These are phyloP conservation scores for Hypericum perforatum DNA, from an alignment of 345 rosid species.

Conservation along the genomic window DNA sequence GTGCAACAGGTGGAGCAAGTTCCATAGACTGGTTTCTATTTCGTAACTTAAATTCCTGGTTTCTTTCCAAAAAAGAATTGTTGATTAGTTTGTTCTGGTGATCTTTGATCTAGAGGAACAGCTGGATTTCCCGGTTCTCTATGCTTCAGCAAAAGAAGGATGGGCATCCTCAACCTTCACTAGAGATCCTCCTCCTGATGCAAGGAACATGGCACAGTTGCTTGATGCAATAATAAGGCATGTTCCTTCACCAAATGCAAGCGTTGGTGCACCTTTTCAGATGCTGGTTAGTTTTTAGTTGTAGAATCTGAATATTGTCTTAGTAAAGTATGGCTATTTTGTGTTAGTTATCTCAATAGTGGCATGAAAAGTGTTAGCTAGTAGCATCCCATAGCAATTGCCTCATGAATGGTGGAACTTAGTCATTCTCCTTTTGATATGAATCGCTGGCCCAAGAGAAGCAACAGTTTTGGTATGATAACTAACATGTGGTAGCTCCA, in stretches of 20 bases:
- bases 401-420: too few relatives aligned
- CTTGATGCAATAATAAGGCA: conserved; percentile 75
- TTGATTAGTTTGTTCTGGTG: not conserved
- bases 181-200: conserved; percentile 70
- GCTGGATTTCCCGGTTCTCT: conserved; percentile 90
- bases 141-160: conserved; percentile 99
- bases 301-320: not conserved
- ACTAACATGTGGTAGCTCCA: too few relatives aligned
- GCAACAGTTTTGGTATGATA: too few relatives aligned
- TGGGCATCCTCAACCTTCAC: conserved; percentile 90
- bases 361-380: too few relatives aligned
- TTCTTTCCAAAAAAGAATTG: too few relatives aligned
- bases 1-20: conserved; percentile 74
- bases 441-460: too few relatives aligned
- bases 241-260: conserved; percentile 74
- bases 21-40: not conserved
- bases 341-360: not conserved
- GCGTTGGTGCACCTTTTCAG: conserved; percentile 76
- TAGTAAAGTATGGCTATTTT: not conserved
- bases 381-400: too few relatives aligned
- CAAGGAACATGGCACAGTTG: conserved; percentile 76
- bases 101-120: conserved; percentile 64
- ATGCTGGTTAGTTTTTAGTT: conserved; percentile 68
- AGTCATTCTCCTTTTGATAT: too few relatives aligned
- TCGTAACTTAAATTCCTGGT: not conserved